Base-by-base conservation (phyloP, 352 stramenopile species). In the Pythium rishiriense region DNA sequence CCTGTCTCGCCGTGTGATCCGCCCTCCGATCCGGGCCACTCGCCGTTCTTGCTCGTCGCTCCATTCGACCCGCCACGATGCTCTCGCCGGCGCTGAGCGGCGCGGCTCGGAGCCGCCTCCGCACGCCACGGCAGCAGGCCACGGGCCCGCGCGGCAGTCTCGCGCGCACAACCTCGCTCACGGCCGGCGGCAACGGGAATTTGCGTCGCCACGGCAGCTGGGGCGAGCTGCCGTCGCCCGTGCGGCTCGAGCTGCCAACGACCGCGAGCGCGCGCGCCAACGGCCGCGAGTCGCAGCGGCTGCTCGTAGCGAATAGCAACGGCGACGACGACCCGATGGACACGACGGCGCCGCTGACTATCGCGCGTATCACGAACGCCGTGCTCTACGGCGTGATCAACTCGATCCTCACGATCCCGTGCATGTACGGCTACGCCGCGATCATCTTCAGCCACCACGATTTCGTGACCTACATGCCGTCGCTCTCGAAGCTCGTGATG, bases 371-470 rank as follows among this genome's bases (percentile, higher is more conserved):
- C 46, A 86, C 79, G 0, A 91, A 88, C 63, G 84, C 81, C 4
- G 59, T 93, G 41, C 68, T 97, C 55, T 97, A 96, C 59, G 88
- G 90, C 35, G 58, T 97, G 17, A 96, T 98, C 62, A 98, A 98
- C 75, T 92, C 94, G 24, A 96, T 98, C 64, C 83, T 99, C 64
- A 95, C 90, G 53, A 90, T 98, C 29, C 94, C 96, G 31, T 94
- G 81, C 73, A 93, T 98, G 69, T 98, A 98, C 64, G 96, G 95
- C 49, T 99, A 98, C 69, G 88, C 94, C 2, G 90, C 93, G 10
- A 97, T 99, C 68, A 98, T 99, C 68, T 99, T 98, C 71, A 84
- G 77, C 64, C 84, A 94, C 59, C 79, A 88, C 52, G 90, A 99
- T 78, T 93, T 97, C 33, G 74, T 75, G 62, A 83, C 52, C 52